Conservation (phyloP, 148 eudicot genomes). For the Selenicereus undatus region DNA sequence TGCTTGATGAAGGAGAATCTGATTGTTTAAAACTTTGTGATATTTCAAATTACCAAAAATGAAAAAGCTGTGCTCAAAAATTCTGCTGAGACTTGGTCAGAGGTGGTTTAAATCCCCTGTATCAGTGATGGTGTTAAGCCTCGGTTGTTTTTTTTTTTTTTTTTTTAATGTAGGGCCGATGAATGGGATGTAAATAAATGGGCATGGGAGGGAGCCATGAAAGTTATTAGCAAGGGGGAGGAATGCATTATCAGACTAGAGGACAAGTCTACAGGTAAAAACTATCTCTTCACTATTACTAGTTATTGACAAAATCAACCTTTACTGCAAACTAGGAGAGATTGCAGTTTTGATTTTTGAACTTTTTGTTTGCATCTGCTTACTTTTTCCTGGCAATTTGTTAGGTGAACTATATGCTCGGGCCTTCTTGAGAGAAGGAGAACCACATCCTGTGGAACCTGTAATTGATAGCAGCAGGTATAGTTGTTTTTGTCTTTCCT, state of each 20-base stretch:
- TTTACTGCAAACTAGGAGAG: neutral
- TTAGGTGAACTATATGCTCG: slow-evolving; percentile 93
- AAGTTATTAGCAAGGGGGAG: slow-evolving; percentile 89
- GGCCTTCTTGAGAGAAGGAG: slow-evolving; percentile 88
- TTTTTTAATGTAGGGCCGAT: slow-evolving; percentile 64
- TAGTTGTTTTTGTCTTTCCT: neutral
- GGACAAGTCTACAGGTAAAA: slow-evolving; percentile 78
- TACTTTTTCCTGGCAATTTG: neutral
- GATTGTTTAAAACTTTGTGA: neutral
- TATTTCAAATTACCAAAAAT: neutral
- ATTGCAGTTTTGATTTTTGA: neutral
- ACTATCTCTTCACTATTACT: neutral
- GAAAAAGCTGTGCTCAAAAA: neutral
- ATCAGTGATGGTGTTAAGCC: slow-evolving; percentile 12
- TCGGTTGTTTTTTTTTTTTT: neutral
- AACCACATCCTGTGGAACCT: slow-evolving; percentile 94
- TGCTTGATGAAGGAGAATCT: slow-evolving; percentile 1
- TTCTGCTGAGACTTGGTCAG: slow-evolving; percentile 1
- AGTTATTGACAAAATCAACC: neutral
- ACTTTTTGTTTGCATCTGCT: neutral
- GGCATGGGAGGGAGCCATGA: slow-evolving; percentile 94
- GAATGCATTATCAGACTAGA: slow-evolving; percentile 95
- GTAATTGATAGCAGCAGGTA: slow-evolving; percentile 99
- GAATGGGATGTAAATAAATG: slow-evolving; percentile 99
- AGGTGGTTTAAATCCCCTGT: neutral